phyloP scores from a whole-genome alignment of 495 filamentous ascomycete species.

The Parathielavia appendiculata region DNA sequence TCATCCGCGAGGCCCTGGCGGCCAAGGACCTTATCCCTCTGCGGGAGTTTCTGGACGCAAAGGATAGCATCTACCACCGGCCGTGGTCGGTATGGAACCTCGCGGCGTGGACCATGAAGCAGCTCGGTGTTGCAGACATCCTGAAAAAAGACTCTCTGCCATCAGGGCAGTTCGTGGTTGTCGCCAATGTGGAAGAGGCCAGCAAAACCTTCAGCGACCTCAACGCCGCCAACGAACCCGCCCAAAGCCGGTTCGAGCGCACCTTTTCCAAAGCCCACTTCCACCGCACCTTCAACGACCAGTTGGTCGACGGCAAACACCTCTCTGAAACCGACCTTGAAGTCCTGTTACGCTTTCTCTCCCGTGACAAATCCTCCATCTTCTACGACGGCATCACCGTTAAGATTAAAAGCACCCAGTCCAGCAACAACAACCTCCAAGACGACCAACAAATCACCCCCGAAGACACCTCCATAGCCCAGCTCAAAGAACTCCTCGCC shows the following conservation, averaged over 20 bases:
- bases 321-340: conserved; percentile 63
- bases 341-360: conserved; percentile 65
- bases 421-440: neutral
- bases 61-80: conserved; percentile 58
- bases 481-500: conserved; percentile 61
- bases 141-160: conserved; percentile 43
- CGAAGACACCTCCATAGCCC: conserved; percentile 76
- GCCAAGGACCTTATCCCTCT: conserved; percentile 65
- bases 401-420: conserved; percentile 53
- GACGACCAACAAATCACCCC: conserved; percentile 51
- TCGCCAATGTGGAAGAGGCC: conserved; percentile 54
- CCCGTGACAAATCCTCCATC: conserved; percentile 60
- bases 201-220: conserved; percentile 39
- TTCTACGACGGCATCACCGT: conserved; percentile 67
- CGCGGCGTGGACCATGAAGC: conserved; percentile 69
- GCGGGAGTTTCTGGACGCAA: conserved; percentile 53
- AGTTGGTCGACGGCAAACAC: conserved; percentile 47
- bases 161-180: conserved; percentile 51
- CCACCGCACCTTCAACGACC: conserved; percentile 49
- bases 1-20: conserved; percentile 69
- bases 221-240: neutral
- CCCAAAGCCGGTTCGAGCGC: conserved; percentile 50
- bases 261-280: conserved; percentile 65
- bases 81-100: conserved; percentile 51
- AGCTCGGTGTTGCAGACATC: conserved; percentile 56